These are phyloP conservation scores for Clavispora fructus DNA, from an alignment of 805 yeast species.

Conservation along the genomic window DNA sequence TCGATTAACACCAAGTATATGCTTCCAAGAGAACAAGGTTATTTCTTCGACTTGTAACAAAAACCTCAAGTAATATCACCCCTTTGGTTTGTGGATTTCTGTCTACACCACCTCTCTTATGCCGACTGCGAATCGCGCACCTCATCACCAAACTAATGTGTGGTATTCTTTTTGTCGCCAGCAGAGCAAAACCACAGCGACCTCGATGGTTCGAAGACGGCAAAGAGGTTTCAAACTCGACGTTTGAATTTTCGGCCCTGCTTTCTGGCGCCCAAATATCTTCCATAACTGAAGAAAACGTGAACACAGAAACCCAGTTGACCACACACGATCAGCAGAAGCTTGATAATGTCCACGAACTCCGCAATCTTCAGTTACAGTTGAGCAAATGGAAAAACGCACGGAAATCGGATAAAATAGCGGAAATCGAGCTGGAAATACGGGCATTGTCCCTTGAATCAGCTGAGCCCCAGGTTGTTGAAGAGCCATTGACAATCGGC, in stretches of 20 bases:
- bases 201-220: not conserved
- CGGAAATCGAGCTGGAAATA: slow-evolving; percentile 3
- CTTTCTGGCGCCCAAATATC: slow-evolving; percentile 3
- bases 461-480: slow-evolving; percentile 32
- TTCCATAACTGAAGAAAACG: slow-evolving; percentile 4
- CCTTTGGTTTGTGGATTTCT: too few species aligned
- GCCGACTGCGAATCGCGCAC: not conserved
- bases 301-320: slow-evolving; percentile 5
- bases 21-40: too few species aligned
- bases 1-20: too few species aligned
- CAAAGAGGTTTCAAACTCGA: too few species aligned
- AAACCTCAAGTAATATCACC: too few species aligned
- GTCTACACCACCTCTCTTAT: not conserved
- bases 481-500: slow-evolving; percentile 19
- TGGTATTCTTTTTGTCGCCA: slow-evolving; percentile 11
- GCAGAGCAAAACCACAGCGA: not conserved
- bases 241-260: not conserved
- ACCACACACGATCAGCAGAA: slow-evolving; percentile 20
- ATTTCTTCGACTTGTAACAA: too few species aligned
- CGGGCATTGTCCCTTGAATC: slow-evolving; percentile 1
- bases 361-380: slow-evolving; percentile 23
- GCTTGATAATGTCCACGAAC: slow-evolving; percentile 19
- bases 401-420: slow-evolving; percentile 10
- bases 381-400: slow-evolving; percentile 22
- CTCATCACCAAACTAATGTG: slow-evolving; percentile 9